A percentile compares a stretch with the other conserved stretches of the same genome.
Evolutionary conservation across 2,329 filamentous ascomycete genomes (phyloP).

Genomic region (Podosphaera xanthii): DNA sequence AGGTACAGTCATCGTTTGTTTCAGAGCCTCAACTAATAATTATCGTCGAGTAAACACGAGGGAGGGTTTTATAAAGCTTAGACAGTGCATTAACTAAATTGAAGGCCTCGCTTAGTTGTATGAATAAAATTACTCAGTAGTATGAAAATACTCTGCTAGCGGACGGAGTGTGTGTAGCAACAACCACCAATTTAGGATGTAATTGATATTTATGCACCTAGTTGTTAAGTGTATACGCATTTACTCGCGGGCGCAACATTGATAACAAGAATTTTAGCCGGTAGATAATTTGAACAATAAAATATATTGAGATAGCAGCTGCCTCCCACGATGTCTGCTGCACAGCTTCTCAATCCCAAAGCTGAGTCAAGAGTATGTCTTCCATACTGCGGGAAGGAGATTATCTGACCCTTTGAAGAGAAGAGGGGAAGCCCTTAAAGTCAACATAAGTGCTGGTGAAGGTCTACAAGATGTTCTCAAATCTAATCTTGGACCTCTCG

Average conservation of each 20-base stretch:
- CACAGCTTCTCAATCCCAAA: constrained; percentile 95
- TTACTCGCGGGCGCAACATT: not conserved
- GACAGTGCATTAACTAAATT: too few species aligned
- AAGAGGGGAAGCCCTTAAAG: constrained; percentile 84
- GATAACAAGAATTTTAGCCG: not conserved
- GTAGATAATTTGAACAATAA: not conserved
- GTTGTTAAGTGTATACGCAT: too few species aligned
- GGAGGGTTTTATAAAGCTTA: too few species aligned
- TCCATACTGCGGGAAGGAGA: constrained; percentile 3
- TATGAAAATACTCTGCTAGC: too few species aligned
- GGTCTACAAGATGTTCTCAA: constrained; percentile 84
- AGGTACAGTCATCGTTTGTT: too few species aligned
- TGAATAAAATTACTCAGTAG: too few species aligned
- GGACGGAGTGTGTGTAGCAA: too few species aligned
- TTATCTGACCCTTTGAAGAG: constrained; percentile 33
- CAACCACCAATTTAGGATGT: too few species aligned
- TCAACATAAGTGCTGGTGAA: constrained; percentile 94
- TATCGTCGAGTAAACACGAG: too few species aligned
- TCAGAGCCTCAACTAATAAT: too few species aligned
- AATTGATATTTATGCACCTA: too few species aligned
- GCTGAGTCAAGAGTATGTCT: constrained; percentile 74
- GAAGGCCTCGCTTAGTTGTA: too few species aligned
- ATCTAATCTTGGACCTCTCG: constrained; percentile 82
- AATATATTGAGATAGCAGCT: not conserved
- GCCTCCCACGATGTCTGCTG: constrained; percentile 59